phyloP scores from a whole-genome alignment of 1,284 basidiomycete genomes.

The Inonotus hispidus region DNA sequence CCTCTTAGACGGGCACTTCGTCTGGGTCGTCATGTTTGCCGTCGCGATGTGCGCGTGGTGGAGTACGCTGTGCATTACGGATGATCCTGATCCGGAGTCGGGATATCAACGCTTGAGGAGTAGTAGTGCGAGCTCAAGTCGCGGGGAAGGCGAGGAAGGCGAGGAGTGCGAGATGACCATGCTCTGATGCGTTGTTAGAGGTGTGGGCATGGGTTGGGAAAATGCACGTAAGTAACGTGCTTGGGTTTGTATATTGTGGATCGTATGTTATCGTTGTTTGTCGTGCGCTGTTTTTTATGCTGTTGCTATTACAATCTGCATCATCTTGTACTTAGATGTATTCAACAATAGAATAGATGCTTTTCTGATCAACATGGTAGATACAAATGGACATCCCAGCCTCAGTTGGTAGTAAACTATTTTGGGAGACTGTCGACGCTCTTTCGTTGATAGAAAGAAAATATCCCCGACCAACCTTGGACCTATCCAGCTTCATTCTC shows the following conservation, averaged over 20 bases:
- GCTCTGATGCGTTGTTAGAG: neutral
- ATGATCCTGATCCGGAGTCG: neutral
- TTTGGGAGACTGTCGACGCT: neutral
- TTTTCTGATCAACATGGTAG: neutral
- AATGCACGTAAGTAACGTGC: neutral
- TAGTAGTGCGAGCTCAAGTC: neutral
- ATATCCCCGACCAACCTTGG: neutral
- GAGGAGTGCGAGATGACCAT: conserved; percentile 18
- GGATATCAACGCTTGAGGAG: neutral
- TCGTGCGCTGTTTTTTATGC: neutral
- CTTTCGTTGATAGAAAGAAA: neutral
- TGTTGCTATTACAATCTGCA: neutral
- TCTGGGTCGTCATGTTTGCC: conserved; percentile 19
- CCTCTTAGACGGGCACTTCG: conserved; percentile 13
- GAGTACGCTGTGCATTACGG: conserved; percentile 17
- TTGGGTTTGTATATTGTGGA: neutral
- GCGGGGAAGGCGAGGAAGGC: neutral
- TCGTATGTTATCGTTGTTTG: too few species aligned
- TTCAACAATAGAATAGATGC: neutral
- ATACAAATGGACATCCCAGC: neutral
- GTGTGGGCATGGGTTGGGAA: neutral
- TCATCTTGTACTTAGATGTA: neutral
- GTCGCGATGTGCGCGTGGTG: conserved; percentile 14
- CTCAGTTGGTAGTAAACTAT: too few species aligned
- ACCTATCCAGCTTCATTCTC: neutral